Conservation (phyloP, 2,329 filamentous ascomycete genomes). For the Exophiala lecanii-corni region DNA sequence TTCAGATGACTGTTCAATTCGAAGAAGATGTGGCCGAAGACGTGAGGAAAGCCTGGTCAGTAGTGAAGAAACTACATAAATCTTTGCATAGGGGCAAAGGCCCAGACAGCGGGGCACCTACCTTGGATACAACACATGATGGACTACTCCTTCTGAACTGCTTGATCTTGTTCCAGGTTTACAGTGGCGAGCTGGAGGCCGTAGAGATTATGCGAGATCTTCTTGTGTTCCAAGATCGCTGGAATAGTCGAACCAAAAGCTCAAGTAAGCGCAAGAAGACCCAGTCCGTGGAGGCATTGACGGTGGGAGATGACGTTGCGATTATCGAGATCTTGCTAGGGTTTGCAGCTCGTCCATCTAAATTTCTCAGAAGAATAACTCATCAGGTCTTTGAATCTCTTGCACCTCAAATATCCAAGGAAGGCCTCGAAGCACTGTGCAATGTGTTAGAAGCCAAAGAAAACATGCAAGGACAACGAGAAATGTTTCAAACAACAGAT, state of each 20-base stretch:
- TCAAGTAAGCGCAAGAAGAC: neutral
- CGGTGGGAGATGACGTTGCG: constrained; percentile 46
- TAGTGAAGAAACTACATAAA: constrained; percentile 29
- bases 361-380: constrained; percentile 77
- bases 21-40: constrained; percentile 14
- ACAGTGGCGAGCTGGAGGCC: constrained; percentile 83
- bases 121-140: constrained; percentile 40
- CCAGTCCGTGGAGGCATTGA: constrained; percentile 19
- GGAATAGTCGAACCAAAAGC: neutral
- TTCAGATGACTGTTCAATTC: constrained; percentile 8
- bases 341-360: constrained; percentile 79
- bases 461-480: constrained; percentile 74
- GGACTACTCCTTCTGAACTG: constrained; percentile 78
- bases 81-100: constrained; percentile 36
- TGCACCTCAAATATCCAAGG: constrained; percentile 65
- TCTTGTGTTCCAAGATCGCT: constrained; percentile 63
- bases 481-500: constrained; percentile 72
- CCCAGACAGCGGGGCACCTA: neutral
- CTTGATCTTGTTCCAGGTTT: constrained; percentile 79
- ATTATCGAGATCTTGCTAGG: constrained; percentile 86
- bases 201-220: constrained; percentile 77
- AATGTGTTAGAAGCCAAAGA: constrained; percentile 71
- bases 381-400: constrained; percentile 85
- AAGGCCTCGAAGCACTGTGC: constrained; percentile 63
- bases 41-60: constrained; percentile 40